These are phyloP conservation scores for Alternaria arborescens DNA, from an alignment of 2,329 filamentous ascomycete genomes.

Conservation along the genomic window DNA sequence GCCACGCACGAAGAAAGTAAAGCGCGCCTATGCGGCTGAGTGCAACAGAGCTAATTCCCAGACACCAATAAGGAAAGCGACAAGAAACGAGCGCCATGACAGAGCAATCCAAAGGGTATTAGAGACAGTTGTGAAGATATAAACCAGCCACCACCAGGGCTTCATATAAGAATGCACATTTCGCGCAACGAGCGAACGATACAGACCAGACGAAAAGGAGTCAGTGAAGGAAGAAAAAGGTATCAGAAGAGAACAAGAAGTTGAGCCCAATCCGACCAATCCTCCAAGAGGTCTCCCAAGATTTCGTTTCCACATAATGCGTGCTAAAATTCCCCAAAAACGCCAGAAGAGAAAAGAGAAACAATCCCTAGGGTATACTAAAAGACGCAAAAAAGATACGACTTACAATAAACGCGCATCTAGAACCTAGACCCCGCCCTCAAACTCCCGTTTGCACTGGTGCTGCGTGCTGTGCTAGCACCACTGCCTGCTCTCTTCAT, in stretches of 20 bases:
- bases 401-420: conserved; percentile 1
- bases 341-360: not conserved
- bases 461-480: conserved; percentile 18
- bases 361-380: conserved; percentile 14
- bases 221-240: not conserved
- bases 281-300: conserved; percentile 1
- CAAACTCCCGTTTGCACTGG: conserved; percentile 19
- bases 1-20: not conserved
- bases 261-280: not conserved
- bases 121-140: conserved; percentile 4
- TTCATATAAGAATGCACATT: not conserved
- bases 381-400: conserved; percentile 7
- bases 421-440: conserved; percentile 7
- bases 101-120: conserved; percentile 2
- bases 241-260: conserved; percentile 1
- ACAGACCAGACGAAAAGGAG: not conserved
- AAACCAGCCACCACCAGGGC: conserved; percentile 3
- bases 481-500: conserved; percentile 30
- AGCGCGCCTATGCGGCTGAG: not conserved
- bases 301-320: conserved; percentile 7
- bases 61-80: not conserved
- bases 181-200: not conserved
- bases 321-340: not conserved
- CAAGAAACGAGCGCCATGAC: not conserved
- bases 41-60: not conserved